Evolutionary conservation across 1,284 basidiomycete species (phyloP), one percentile per base, ranked within the genome.

Genomic region (Pseudozyma sp.): DNA sequence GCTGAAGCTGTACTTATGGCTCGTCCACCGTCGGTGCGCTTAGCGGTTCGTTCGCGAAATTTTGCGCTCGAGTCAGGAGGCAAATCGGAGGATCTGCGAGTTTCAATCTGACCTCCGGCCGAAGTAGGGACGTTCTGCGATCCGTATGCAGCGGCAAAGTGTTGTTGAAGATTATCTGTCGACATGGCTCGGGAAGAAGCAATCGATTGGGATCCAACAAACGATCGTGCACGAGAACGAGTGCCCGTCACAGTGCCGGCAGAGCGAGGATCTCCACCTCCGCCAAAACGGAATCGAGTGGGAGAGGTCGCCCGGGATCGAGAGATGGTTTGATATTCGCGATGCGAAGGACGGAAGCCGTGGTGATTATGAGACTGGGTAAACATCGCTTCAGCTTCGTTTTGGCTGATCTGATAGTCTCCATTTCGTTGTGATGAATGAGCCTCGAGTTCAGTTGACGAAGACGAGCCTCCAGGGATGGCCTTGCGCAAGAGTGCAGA

Each of bases 61-160:
- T 78, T 78, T 42, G 77, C 77, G 45, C 74, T 71, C 40, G 70
- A 74, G 53, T 80, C 78, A 2, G 77, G 78, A 6, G 78, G 78
- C 25, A 78, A 59, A 14, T 75, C 71, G 6, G 65, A 55, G 9
- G 69, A 72, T n/a, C 74, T 42, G 3, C 74, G 47, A n/a, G 72
- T 60, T 25, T 70, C 68, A 3, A 31, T 31, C 25, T 31, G 25
- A 31, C 25, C 25, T 1, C 16, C 39, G 0, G 39, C 65, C 10
- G 43, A 35, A 8, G 43, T 49, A 2, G 59, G 49, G 16, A 52
- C 49, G 5, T 31, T 31, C 6, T 31, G 25, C 6, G 45, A 39
- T 7, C 39, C 36, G 36, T 47, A 40, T 14, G 69, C 62, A 2
- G 52, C 21, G 16, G 65, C 64, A 57, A 68, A 65, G 55, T 76